These are phyloP conservation scores for Arthrinium phaeospermum DNA, from an alignment of 2,329 filamentous ascomycete species.

Conservation along the genomic window DNA sequence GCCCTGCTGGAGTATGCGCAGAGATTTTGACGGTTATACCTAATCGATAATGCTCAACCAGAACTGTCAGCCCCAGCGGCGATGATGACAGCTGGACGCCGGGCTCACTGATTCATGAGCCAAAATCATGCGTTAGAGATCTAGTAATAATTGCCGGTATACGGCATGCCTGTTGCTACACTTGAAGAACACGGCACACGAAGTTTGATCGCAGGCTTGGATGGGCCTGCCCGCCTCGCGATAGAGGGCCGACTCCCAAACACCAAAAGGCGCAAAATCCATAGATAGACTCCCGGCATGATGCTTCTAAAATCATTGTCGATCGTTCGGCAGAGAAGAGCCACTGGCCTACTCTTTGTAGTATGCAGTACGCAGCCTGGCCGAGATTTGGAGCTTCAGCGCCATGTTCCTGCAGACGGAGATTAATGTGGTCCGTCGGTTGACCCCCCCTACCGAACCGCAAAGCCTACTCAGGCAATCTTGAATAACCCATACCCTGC, in stretches of 20 bases:
- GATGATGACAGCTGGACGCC: neutral
- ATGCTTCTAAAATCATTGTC: neutral
- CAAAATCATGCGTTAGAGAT: conserved; percentile 1
- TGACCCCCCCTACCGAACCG: conserved; percentile 10
- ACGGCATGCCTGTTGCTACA: neutral
- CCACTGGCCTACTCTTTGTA: neutral
- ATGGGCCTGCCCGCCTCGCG: neutral
- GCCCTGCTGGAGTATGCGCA: conserved; percentile 3
- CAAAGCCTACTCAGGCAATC: neutral
- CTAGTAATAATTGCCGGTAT: neutral
- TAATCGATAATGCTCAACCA: conserved; percentile 10
- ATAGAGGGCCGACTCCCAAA: neutral
- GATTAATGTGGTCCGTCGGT: conserved; percentile 14
- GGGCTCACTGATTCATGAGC: conserved; percentile 15
- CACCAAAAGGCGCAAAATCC: neutral
- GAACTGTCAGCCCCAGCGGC: neutral
- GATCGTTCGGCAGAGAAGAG: neutral
- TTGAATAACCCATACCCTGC: neutral
- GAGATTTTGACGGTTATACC: neutral
- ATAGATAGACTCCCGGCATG: neutral
- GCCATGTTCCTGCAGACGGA: conserved; percentile 16
- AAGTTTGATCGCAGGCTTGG: neutral
- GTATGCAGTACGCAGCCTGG: conserved; percentile 2
- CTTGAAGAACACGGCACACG: neutral
- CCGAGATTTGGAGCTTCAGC: conserved; percentile 15